phyloP scores from a whole-genome alignment of 83 land plant genomes.

The Picea engelmannii region DNA sequence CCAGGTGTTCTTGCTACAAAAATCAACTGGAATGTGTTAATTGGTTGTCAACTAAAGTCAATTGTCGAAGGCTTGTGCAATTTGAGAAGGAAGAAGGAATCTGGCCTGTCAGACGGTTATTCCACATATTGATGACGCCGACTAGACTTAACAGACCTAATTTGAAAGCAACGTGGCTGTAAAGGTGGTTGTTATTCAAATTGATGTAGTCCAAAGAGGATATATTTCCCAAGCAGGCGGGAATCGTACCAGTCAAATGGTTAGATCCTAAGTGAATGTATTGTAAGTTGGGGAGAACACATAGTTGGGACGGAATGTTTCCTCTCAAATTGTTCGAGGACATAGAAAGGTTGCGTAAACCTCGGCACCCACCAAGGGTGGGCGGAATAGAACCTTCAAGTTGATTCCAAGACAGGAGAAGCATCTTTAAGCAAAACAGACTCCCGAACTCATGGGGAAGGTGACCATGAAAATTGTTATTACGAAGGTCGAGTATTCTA shows the following conservation, averaged over 20 bases:
- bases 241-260: constrained; percentile 33
- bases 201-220: constrained; percentile 13
- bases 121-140: no score
- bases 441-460: constrained; percentile 14
- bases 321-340: not conserved
- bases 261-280: constrained; percentile 2
- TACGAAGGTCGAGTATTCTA: not conserved
- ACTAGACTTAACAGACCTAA: no score
- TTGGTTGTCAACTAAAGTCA: no score
- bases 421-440: not conserved
- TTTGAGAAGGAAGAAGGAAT: no score
- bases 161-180: no score
- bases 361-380: constrained; percentile 8
- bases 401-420: not conserved
- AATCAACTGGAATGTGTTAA: no score
- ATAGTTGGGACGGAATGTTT: not conserved
- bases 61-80: no score
- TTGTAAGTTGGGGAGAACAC: constrained; percentile 3
- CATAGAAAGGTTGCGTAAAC: not conserved
- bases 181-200: not conserved
- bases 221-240: constrained; percentile 29
- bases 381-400: constrained; percentile 36
- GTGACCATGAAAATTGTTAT: constrained; percentile 14
- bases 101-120: no score
- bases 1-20: no score